Conservation (phyloP, 2,329 filamentous ascomycete species). For the Aspergillus sp. region DNA sequence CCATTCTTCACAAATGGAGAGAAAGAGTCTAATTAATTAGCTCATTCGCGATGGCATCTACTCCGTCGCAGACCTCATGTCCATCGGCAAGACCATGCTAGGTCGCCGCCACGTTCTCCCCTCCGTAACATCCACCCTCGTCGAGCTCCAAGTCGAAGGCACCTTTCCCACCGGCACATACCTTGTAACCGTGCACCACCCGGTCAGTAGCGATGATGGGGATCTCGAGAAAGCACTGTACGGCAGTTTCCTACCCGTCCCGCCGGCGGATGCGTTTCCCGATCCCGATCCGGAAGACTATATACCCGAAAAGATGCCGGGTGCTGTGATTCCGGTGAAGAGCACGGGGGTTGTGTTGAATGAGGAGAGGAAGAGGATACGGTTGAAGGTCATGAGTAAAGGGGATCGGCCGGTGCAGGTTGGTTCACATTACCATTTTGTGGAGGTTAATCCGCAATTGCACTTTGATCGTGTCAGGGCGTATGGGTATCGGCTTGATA, state of each 20-base stretch:
- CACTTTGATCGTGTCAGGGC: slow-evolving; percentile 77
- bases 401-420: slow-evolving; percentile 80
- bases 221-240: slow-evolving; percentile 82
- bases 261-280: slow-evolving; percentile 61
- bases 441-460: slow-evolving; percentile 86
- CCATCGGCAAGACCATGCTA: slow-evolving; percentile 82
- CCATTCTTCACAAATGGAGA: too few relatives aligned
- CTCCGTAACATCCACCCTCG: slow-evolving; percentile 68
- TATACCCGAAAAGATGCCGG: slow-evolving; percentile 62
- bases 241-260: slow-evolving; percentile 81
- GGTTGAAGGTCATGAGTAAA: slow-evolving; percentile 70
- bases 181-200: slow-evolving; percentile 88
- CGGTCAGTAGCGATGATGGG: slow-evolving; percentile 77
- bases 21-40: slow-evolving; percentile 26
- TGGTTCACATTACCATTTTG: slow-evolving; percentile 92
- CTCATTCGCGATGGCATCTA: slow-evolving; percentile 95
- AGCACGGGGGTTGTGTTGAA: slow-evolving; percentile 63
- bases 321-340: slow-evolving; percentile 68
- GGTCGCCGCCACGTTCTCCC: slow-evolving; percentile 87
- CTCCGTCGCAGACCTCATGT: slow-evolving; percentile 88
- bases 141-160: slow-evolving; percentile 86
- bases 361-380: slow-evolving; percentile 64
- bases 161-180: slow-evolving; percentile 89
- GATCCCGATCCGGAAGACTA: slow-evolving; percentile 59
- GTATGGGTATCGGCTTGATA: slow-evolving; percentile 82